Conservation (phyloP, 2,329 filamentous ascomycete genomes). For the Tolypocladium album region DNA sequence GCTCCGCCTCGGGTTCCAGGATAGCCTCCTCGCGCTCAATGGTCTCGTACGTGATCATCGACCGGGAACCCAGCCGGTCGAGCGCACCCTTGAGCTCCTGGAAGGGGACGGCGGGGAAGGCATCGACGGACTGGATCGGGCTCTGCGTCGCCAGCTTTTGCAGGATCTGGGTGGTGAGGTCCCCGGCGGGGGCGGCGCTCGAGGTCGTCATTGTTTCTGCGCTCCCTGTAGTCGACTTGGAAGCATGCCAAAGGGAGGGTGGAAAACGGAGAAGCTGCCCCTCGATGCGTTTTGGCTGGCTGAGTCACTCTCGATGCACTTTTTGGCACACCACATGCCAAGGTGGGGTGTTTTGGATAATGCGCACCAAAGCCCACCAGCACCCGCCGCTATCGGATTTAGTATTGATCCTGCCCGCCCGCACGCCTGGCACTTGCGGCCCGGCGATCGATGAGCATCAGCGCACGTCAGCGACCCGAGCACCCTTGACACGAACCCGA, state of each 20-base stretch:
- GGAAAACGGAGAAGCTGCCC: not conserved
- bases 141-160: conserved; percentile 52
- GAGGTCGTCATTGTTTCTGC: conserved; percentile 29
- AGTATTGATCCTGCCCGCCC: not conserved
- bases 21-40: conserved; percentile 68
- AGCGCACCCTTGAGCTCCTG: conserved; percentile 73
- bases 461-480: not conserved
- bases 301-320: conserved; percentile 2
- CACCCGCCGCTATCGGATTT: conserved; percentile 1
- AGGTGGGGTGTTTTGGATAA: not conserved
- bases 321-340: not conserved
- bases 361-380: not conserved
- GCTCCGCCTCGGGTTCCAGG: conserved; percentile 64
- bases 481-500: not conserved
- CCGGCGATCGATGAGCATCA: not conserved
- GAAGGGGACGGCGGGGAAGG: conserved; percentile 57
- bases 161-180: conserved; percentile 56
- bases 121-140: conserved; percentile 56
- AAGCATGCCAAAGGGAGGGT: not conserved
- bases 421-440: not conserved
- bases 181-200: conserved; percentile 28
- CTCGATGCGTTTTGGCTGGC: not conserved
- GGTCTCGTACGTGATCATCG: conserved; percentile 80
- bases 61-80: conserved; percentile 72
- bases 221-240: not conserved